These are phyloP conservation scores for Nigrospora oryzae DNA, from an alignment of 2,329 filamentous ascomycete genomes.

Conservation along the genomic window DNA sequence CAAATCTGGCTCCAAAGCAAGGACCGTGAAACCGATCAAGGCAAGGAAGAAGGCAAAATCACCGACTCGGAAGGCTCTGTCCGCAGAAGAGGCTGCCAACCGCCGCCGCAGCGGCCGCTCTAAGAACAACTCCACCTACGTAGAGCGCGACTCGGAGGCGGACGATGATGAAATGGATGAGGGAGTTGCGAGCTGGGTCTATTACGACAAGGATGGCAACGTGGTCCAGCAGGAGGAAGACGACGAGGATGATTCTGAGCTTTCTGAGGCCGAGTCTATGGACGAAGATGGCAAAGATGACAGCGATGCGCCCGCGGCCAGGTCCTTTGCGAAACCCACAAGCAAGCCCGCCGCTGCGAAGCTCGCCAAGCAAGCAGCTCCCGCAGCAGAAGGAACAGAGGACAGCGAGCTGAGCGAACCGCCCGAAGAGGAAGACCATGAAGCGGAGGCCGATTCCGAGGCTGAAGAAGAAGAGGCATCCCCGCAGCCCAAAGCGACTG, in stretches of 20 bases:
- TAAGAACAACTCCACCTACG: slow-evolving; percentile 38
- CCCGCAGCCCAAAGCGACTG: slow-evolving; percentile 12
- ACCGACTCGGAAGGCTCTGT: slow-evolving; percentile 18
- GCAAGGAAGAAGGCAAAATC: slow-evolving; percentile 17
- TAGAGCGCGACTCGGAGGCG: slow-evolving; percentile 47
- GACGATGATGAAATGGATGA: slow-evolving; percentile 55
- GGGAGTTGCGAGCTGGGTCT: slow-evolving; percentile 52
- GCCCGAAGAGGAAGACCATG: slow-evolving; percentile 2
- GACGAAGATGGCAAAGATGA: slow-evolving; percentile 9
- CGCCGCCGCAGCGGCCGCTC: slow-evolving; percentile 49
- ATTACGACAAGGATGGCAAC: slow-evolving; percentile 30
- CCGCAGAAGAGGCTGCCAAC: slow-evolving; percentile 27
- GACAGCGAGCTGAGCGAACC: slow-evolving; percentile 4
- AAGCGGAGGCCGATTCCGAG: slow-evolving; percentile 4
- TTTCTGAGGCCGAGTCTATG: slow-evolving; percentile 11
- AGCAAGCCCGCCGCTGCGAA: background rate
- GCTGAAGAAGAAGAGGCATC: slow-evolving; percentile 10
- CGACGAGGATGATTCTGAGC: slow-evolving; percentile 10
- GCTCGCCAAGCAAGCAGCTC: background rate
- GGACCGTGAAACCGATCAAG: slow-evolving; percentile 21
- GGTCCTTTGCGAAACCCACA: background rate
- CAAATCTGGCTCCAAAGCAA: slow-evolving; percentile 21
- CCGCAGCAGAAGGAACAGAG: background rate
- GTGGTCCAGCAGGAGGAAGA: slow-evolving; percentile 16
- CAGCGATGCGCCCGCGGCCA: background rate